phyloP scores from a whole-genome alignment of 352 stramenopile genomes.

The Phytophthora ohioensis region DNA sequence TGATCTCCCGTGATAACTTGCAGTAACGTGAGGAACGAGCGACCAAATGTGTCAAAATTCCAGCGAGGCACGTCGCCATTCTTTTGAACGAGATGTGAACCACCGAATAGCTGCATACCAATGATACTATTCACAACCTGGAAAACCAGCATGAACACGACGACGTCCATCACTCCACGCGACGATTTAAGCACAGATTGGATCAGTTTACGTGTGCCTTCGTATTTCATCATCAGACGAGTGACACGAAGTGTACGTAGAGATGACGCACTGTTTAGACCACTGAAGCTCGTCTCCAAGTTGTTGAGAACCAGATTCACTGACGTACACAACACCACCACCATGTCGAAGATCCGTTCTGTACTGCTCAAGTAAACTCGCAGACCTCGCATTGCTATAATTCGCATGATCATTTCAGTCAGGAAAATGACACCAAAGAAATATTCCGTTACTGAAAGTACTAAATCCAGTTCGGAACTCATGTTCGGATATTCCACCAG shows the following conservation, averaged over 20 bases:
- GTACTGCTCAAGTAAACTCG: conserved; percentile 60
- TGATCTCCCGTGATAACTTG: conserved; percentile 84
- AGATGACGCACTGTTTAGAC: conserved; percentile 73
- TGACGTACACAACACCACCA: conserved; percentile 75
- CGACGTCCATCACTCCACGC: conserved; percentile 79
- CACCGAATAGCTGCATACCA: conserved; percentile 83
- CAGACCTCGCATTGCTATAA: conserved; percentile 65
- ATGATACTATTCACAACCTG: conserved; percentile 82
- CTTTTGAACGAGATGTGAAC: conserved; percentile 48
- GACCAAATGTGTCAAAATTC: conserved; percentile 81
- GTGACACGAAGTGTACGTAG: conserved; percentile 76
- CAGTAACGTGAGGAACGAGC: conserved; percentile 77
- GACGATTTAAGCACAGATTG: conserved; percentile 82
- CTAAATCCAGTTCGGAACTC: conserved; percentile 34
- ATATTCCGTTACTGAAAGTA: conserved; percentile 73
- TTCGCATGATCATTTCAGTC: conserved; percentile 67
- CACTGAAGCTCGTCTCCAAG: conserved; percentile 57
- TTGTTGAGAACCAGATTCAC: conserved; percentile 81
- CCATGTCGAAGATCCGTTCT: conserved; percentile 75
- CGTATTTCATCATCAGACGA: conserved; percentile 84
- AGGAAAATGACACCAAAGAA: conserved; percentile 74
- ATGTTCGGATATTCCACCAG: conserved; percentile 78
- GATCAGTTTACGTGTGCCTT: conserved; percentile 81
- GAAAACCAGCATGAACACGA: conserved; percentile 79
- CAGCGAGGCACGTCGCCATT: conserved; percentile 65